These are phyloP conservation scores for Phytophthora vignae DNA, from an alignment of 352 stramenopile genomes.

Conservation along the genomic window DNA sequence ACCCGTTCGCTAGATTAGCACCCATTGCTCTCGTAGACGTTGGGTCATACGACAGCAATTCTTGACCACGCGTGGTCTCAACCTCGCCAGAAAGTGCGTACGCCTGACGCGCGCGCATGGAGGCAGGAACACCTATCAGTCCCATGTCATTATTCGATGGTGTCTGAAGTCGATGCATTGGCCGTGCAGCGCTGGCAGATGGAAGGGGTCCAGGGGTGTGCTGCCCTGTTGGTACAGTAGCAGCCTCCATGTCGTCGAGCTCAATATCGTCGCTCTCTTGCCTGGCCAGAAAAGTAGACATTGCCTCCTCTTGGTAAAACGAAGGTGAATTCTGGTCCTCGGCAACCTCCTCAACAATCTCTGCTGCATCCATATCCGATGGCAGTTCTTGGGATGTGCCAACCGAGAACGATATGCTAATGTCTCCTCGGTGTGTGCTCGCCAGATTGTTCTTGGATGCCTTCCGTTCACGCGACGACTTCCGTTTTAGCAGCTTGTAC, in stretches of 20 bases:
- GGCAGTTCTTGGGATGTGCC: slow-evolving; percentile 84
- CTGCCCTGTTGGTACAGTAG: slow-evolving; percentile 33
- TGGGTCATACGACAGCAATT: slow-evolving; percentile 67
- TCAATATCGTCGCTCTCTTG: slow-evolving; percentile 51
- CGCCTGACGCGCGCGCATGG: slow-evolving; percentile 58
- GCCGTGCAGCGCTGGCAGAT: slow-evolving; percentile 59
- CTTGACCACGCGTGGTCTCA: slow-evolving; percentile 63
- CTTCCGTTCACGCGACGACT: slow-evolving; percentile 67
- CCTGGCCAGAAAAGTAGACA: slow-evolving; percentile 37
- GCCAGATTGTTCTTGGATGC: slow-evolving; percentile 48
- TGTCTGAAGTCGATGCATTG: slow-evolving; percentile 75
- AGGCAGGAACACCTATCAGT: slow-evolving; percentile 36
- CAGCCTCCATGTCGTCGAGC: slow-evolving; percentile 55
- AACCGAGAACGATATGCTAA: slow-evolving; percentile 85
- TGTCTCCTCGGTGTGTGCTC: slow-evolving; percentile 76
- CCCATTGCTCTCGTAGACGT: slow-evolving; percentile 69
- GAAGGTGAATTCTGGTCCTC: slow-evolving; percentile 40
- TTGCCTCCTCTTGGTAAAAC: slow-evolving; percentile 29
- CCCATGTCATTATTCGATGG: slow-evolving; percentile 54
- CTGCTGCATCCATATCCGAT: slow-evolving; percentile 62
- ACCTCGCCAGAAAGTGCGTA: slow-evolving; percentile 54
- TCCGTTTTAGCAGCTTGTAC: slow-evolving; percentile 88
- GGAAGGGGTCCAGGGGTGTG: slow-evolving; percentile 55
- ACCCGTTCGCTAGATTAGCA: slow-evolving; percentile 43
- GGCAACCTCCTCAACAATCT: slow-evolving; percentile 42